Evolutionary conservation across 257 asterid genomes (phyloP), one percentile per base, ranked within the genome.

Genomic region (Ehretia macrophylla): DNA sequence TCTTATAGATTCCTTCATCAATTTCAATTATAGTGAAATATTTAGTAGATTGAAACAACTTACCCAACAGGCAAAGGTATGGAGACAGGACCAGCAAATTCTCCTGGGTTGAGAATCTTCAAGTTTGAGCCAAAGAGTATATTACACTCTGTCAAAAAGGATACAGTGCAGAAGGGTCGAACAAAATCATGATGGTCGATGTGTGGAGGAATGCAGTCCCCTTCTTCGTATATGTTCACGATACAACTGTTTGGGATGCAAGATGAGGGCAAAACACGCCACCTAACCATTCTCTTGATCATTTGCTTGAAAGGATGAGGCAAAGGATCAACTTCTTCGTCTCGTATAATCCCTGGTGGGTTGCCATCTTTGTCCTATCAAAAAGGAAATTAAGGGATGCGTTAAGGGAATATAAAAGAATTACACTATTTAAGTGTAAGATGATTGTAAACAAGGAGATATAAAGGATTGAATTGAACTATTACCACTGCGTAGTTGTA

Each of bases 161-260:
- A 90, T 6, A 86, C 95, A 0, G 96, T 90, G 67, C 95, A 83
- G 60, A 90, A 90, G 32, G 97, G 97, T 32, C 97, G 71, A 48
- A 86, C 78, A 57, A 90, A 90, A 67, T 90, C 97, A 13, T 81
- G 96, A 76, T 85, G 83, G 60, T 90, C 97, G 17, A 90, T 84
- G 66, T 87, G 97, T 37, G 97, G 97, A 0, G 97, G 97, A 77
- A 90, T 90, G 49, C 97, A 87, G 69, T 90, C 97, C 17, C 90
- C 97, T 68, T 87, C 83, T 0, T 90, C 95, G 17, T 90, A 90
- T 17, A 90, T 87, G 66, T 90, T 90, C 64, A 90, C 97, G 8
- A 90, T 90, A 63, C 97, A 90, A 66, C 97, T 90, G 65, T 90
- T 83, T 0, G 97, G 97, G n/a, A 87, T 77, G 64, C 96, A 86